Base-by-base conservation (phyloP, 148 eudicot genomes). In the Nepenthes mirabilis region DNA sequence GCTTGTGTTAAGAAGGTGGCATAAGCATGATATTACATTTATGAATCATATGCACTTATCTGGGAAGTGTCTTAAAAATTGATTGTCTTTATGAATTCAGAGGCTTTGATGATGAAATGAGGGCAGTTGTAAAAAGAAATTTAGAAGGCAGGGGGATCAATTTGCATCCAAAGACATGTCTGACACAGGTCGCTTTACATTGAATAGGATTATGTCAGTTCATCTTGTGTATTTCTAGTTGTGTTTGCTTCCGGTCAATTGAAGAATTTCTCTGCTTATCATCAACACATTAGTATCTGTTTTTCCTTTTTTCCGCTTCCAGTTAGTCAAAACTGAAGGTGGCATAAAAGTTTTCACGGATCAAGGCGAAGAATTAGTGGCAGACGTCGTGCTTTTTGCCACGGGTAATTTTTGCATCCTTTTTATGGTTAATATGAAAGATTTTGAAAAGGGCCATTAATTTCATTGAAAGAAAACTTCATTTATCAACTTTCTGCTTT, bases 31-130 rank as follows among this genome's bases (percentile, higher is more conserved):
- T 40, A 40, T 40, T 40, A 40, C 8, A 40, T 40, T 40, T 40
- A 23, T 40, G 45, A 8, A 8, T 40, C 45, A 1, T 40, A 40
- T 40, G 45, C 45, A 1, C 45, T 40, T 40, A 40, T 40, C 8
- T 40, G 8, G 45, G 45, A 40, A 8, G 45, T 4, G 45, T 40
- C 0, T 6, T 10, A 2, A 11, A 10, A 9, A 55, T 55, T 56
- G 14, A 34, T 33, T 63, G 13, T 36, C 36, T 2, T 0, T 14
- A 34, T 40, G 45, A 45, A 59, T 49, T 66, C 85, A 93, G 99
- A 74, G 95, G 96, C 56, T 93, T 93, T 76, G 99, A 93, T 77
- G 95, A 93, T 72, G 99, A 93, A 78, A 88, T 93, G 99, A 87
- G 99, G 74, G 95, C 89, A 35, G 82, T 68, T 40, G 99, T 88